Conservation (phyloP, 176 grass and related monocot species). For the Canna indica region DNA sequence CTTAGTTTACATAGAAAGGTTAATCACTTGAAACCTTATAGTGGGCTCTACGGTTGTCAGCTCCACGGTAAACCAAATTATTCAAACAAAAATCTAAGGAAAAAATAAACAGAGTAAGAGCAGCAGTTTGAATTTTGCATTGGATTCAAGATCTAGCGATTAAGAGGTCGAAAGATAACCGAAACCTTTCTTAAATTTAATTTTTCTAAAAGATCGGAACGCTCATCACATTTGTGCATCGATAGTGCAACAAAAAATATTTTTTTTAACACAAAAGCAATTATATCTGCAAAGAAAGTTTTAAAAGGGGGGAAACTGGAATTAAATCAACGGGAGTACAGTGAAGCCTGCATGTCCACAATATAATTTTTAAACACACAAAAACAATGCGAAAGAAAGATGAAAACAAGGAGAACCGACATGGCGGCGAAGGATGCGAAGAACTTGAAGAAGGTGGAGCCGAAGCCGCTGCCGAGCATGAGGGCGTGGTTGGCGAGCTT, state of each 20-base stretch:
- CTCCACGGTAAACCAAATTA: no score
- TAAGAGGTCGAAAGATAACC: not conserved
- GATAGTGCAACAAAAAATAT: not conserved
- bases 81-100: no score
- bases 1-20: not conserved
- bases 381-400: not conserved
- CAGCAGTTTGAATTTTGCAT: not conserved
- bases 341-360: not conserved
- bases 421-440: constrained; percentile 70
- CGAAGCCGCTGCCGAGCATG: constrained; percentile 44
- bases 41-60: no score
- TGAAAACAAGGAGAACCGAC: constrained; percentile 14
- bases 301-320: no score
- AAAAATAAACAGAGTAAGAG: not conserved
- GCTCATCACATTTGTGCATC: not conserved
- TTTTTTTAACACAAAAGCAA: not conserved
- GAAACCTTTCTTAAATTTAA: not conserved
- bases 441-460: constrained; percentile 57
- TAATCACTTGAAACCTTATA: not conserved
- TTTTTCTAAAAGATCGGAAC: not conserved
- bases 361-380: not conserved
- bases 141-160: not conserved
- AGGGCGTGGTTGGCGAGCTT: constrained; percentile 72
- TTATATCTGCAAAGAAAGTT: no score
- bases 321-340: not conserved